A percentile compares a stretch with the other conserved stretches of the same genome.
phyloP scores from a whole-genome alignment of 2,329 filamentous ascomycete species.

The Plenodomus tracheiphilus region DNA sequence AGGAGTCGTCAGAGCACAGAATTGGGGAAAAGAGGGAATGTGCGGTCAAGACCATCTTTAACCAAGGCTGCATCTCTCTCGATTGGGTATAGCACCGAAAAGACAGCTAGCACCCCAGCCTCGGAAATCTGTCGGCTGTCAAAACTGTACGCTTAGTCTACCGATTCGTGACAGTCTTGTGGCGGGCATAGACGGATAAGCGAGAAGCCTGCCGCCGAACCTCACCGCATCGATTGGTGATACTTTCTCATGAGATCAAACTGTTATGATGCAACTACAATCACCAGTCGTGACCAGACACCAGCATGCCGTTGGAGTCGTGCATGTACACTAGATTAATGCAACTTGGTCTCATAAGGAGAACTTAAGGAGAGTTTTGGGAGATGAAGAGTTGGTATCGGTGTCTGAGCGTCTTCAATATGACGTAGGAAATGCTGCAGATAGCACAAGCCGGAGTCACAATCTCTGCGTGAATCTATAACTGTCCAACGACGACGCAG shows the following conservation, averaged over 20 bases:
- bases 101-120: constrained; percentile 20
- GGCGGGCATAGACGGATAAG: constrained; percentile 21
- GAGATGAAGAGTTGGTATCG: background rate
- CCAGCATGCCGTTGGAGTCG: too few relatives aligned
- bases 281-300: too few relatives aligned
- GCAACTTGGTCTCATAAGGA: too few relatives aligned
- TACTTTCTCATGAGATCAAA: background rate
- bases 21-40: constrained; percentile 14
- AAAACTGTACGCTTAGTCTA: constrained; percentile 18
- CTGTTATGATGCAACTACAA: background rate
- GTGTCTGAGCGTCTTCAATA: background rate
- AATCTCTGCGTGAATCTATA: background rate
- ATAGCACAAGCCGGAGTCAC: background rate
- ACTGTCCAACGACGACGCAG: too few relatives aligned
- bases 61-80: constrained; percentile 16
- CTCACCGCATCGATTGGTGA: constrained; percentile 13
- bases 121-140: constrained; percentile 21
- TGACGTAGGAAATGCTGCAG: background rate
- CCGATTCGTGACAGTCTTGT: constrained; percentile 8
- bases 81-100: constrained; percentile 23
- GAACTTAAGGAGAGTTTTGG: background rate
- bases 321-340: too few relatives aligned
- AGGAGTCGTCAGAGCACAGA: constrained; percentile 1
- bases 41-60: constrained; percentile 28
- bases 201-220: constrained; percentile 19